Base-by-base conservation (phyloP, 1,284 basidiomycete genomes). In the Cutaneotrichosporon sp. region DNA sequence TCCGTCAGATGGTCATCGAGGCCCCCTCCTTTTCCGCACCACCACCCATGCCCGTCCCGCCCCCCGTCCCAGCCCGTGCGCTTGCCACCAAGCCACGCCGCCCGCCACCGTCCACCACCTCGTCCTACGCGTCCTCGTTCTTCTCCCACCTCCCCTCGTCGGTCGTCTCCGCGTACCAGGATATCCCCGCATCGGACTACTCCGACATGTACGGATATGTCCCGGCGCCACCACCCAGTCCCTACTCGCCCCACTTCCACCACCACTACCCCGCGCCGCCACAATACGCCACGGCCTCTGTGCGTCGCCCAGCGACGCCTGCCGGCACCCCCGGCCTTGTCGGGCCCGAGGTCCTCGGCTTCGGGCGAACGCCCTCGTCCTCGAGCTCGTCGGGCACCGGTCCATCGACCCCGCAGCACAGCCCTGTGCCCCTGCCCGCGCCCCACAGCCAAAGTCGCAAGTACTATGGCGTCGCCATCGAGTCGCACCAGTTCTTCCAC, bases 21-120 rank as follows among this genome's bases (percentile, higher is more conserved):
- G 81, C 91, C 38, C 82, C 85, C 36, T 85, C 83, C 2, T 91
- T 93, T 81, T 89, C 87, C 67, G 85, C 49, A 34, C 33, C 31
- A 16, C 11, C 50, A 20, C 33, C 34, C 31, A 33, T 51, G 31
- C 50, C 50, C 0, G 24, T 52, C 2, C 31, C 51, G 14, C 16
- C 51, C 1, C 14, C 33, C 34, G n/a, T 53, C 34, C 33, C 51
- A 18, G 51, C n/a, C n/a, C n/a, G n/a, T 33, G 4, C 33, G 20
- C 33, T 13, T 27, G 16, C 47, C 22, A 10, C 47, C 1, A 29
- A 49, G 27, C 47, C 27, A 29, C 47, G 27, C 16, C 47, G 27
- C 27, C 47, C 25, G 18, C 25, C 11, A 14, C 47, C 25, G 34
- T 7, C 51, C 14, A 25, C 22, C n/a, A 3, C 51, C 22, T 18